phyloP scores from a whole-genome alignment of 2,329 filamentous ascomycete species.

The Diplodia mutila region DNA sequence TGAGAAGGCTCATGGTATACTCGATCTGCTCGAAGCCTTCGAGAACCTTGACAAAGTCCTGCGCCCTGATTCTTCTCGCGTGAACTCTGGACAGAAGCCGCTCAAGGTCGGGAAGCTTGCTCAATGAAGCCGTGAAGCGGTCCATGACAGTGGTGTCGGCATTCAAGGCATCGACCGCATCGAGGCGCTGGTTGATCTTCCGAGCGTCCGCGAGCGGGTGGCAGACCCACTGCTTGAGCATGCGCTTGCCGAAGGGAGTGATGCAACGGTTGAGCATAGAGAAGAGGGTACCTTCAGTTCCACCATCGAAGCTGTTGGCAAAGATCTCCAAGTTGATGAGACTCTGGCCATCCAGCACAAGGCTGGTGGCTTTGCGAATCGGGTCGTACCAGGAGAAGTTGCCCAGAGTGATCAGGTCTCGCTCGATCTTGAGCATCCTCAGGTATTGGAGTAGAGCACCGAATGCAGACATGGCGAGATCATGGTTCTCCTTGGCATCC shows the following conservation, averaged over 20 bases:
- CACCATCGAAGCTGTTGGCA: slow-evolving; percentile 86
- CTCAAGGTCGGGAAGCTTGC: slow-evolving; percentile 92
- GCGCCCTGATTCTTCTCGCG: slow-evolving; percentile 83
- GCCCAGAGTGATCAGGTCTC: slow-evolving; percentile 81
- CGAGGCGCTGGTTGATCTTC: slow-evolving; percentile 90
- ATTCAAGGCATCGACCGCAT: slow-evolving; percentile 92
- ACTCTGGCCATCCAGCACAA: slow-evolving; percentile 93
- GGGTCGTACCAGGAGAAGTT: slow-evolving; percentile 93
- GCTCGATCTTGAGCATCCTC: slow-evolving; percentile 80
- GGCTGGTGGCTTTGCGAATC: slow-evolving; percentile 84
- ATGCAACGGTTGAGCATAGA: slow-evolving; percentile 89
- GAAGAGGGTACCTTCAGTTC: slow-evolving; percentile 84
- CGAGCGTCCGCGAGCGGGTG: slow-evolving; percentile 85
- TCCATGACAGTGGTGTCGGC: slow-evolving; percentile 79
- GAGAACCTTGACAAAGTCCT: slow-evolving; percentile 90
- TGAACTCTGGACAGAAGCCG: slow-evolving; percentile 92
- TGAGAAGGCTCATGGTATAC: slow-evolving; percentile 83
- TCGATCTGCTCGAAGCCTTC: slow-evolving; percentile 98
- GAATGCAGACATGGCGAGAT: slow-evolving; percentile 85
- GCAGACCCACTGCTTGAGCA: slow-evolving; percentile 96
- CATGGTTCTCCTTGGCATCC: slow-evolving; percentile 70
- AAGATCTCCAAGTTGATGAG: slow-evolving; percentile 98
- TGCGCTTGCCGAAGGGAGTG: slow-evolving; percentile 93
- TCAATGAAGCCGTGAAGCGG: slow-evolving; percentile 84
- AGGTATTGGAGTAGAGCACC: slow-evolving; percentile 89